phyloP scores from a whole-genome alignment of 768 basidiomycete species.

The Psilocybe cubensis region DNA sequence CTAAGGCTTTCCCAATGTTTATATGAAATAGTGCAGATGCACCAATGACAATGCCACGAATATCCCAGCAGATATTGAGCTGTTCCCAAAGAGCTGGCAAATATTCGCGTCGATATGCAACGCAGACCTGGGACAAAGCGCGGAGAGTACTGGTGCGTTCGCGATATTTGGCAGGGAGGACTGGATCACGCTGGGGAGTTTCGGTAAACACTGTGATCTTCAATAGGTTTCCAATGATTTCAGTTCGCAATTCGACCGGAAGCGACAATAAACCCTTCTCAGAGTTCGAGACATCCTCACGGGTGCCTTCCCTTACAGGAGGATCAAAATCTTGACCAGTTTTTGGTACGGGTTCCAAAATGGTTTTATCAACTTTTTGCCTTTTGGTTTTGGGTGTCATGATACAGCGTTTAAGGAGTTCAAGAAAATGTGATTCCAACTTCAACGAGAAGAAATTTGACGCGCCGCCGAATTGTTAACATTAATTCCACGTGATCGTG shows the following conservation, averaged over 20 bases:
- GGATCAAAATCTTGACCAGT: background rate
- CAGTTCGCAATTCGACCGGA: constrained; percentile 13
- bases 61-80: constrained; percentile 11
- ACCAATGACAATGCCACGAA: background rate
- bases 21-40: constrained; percentile 7
- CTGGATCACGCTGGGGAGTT: constrained; percentile 4
- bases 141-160: constrained; percentile 15
- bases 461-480: too few species aligned
- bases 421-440: too few species aligned
- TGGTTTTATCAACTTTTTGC: background rate
- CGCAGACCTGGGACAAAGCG: constrained; percentile 21
- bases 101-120: constrained; percentile 16
- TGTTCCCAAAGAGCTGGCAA: constrained; percentile 17
- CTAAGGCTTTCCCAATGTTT: constrained; percentile 15
- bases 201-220: constrained; percentile 9
- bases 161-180: constrained; percentile 12
- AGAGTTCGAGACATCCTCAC: constrained; percentile 2
- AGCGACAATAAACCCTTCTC: constrained; percentile 15
- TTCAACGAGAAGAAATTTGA: too few species aligned
- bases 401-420: background rate
- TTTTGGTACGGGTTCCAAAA: background rate
- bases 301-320: constrained; percentile 2
- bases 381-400: background rate
- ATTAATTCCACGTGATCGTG: too few species aligned
- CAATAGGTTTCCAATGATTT: constrained; percentile 11